These are phyloP conservation scores for Pestalotiopsis sp. DNA, from an alignment of 2,329 filamentous ascomycete genomes.

Conservation along the genomic window DNA sequence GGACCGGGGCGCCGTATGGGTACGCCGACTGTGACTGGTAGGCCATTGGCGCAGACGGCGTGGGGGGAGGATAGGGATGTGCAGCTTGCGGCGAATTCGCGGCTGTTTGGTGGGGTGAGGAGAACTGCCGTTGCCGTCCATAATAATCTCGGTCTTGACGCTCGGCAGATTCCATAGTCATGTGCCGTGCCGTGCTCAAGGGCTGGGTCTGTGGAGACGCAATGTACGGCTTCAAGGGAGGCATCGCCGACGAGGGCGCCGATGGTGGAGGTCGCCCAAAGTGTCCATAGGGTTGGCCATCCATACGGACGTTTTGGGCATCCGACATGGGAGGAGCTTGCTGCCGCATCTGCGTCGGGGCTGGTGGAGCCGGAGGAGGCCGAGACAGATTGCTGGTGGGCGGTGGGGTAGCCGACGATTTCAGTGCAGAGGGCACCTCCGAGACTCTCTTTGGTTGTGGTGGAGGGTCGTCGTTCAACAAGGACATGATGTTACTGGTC, in stretches of 20 bases:
- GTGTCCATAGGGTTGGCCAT: constrained; percentile 45
- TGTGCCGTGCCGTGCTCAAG: constrained; percentile 46
- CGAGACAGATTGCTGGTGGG: constrained; percentile 45
- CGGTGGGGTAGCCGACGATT: constrained; percentile 53
- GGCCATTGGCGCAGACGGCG: constrained; percentile 36
- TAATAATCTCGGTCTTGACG: constrained; percentile 53
- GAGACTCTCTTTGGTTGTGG: constrained; percentile 50
- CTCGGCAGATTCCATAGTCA: constrained; percentile 42
- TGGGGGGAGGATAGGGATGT: constrained; percentile 46
- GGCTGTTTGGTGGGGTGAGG: constrained; percentile 33
- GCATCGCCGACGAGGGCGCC: constrained; percentile 51
- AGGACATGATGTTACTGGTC: constrained; percentile 63
- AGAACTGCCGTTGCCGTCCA: constrained; percentile 33
- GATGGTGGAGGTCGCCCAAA: constrained; percentile 44
- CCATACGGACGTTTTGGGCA: constrained; percentile 27
- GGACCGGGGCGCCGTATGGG: constrained; percentile 40
- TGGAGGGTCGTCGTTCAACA: constrained; percentile 63
- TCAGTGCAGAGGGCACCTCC: constrained; percentile 44
- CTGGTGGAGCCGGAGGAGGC: constrained; percentile 39
- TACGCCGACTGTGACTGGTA: constrained; percentile 49
- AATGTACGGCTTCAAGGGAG: constrained; percentile 55
- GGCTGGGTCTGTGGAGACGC: constrained; percentile 54
- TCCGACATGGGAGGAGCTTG: constrained; percentile 40
- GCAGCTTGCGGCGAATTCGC: constrained; percentile 50
- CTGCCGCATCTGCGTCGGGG: constrained; percentile 46